A percentile compares a stretch with the other conserved stretches of the same genome.
Evolutionary conservation across 2,329 filamentous ascomycete species (phyloP).

Genomic region (Fusarium annulatum): DNA sequence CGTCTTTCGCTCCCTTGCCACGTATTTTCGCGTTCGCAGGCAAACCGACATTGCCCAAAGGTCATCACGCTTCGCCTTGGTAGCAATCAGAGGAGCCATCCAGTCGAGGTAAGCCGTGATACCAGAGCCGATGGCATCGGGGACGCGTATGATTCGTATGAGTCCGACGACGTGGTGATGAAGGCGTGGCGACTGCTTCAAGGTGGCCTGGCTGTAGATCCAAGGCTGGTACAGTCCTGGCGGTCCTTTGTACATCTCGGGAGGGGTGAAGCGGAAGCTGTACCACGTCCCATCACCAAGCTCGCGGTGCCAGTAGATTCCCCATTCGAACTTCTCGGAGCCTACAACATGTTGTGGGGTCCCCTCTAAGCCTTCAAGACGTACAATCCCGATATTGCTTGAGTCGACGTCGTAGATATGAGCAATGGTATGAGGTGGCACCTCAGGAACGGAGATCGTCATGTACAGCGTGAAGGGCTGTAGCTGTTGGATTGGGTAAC

Average conservation of each 20-base stretch:
- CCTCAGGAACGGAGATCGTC: slow-evolving; percentile 39
- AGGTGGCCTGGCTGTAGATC: slow-evolving; percentile 30
- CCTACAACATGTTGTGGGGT: slow-evolving; percentile 31
- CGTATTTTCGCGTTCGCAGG: slow-evolving; percentile 43
- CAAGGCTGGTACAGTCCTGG: slow-evolving; percentile 28
- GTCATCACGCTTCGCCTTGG: slow-evolving; percentile 42
- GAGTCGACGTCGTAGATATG: slow-evolving; percentile 26
- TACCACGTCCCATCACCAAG: slow-evolving; percentile 46
- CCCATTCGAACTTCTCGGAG: slow-evolving; percentile 51
- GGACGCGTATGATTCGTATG: slow-evolving; percentile 43
- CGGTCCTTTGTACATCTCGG: slow-evolving; percentile 5
- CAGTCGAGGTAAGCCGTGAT: slow-evolving; percentile 49
- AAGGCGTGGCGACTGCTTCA: slow-evolving; percentile 45
- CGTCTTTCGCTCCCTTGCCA: slow-evolving; percentile 25
- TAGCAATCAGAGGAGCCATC: slow-evolving; percentile 43
- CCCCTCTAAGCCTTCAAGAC: slow-evolving; percentile 34
- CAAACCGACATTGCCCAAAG: slow-evolving; percentile 48
- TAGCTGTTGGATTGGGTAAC: slow-evolving; percentile 29
- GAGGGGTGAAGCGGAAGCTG: slow-evolving; percentile 17
- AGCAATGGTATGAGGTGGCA: neutral
- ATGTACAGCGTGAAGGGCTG: slow-evolving; percentile 43
- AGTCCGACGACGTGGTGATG: slow-evolving; percentile 47
- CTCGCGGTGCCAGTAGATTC: slow-evolving; percentile 50
- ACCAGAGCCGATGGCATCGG: slow-evolving; percentile 24
- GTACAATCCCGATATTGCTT: slow-evolving; percentile 5